Conservation (phyloP, 1,284 basidiomycete species). For the Tremellales sp. region DNA sequence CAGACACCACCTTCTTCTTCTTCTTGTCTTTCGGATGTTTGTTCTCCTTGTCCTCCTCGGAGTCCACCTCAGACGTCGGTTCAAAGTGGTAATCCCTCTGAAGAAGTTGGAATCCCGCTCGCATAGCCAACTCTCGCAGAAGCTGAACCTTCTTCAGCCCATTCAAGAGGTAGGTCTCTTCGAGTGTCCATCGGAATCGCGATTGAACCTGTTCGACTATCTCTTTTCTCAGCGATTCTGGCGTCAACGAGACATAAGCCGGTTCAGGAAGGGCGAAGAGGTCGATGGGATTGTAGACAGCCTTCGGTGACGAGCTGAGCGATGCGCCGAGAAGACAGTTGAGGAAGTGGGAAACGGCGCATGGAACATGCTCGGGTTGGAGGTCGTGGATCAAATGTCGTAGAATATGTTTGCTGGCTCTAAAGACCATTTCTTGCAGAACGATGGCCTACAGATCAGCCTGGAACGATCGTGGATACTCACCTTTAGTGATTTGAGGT, state of each 20-base stretch:
- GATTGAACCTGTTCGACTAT: constrained; percentile 49
- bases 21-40: constrained; percentile 33
- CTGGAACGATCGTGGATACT: constrained; percentile 8
- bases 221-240: constrained; percentile 48
- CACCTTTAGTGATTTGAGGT: constrained; percentile 43
- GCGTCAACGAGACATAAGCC: constrained; percentile 52
- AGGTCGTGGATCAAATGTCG: constrained; percentile 47
- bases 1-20: constrained; percentile 38
- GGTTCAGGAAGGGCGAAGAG: constrained; percentile 34
- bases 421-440: constrained; percentile 56
- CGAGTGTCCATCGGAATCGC: constrained; percentile 54
- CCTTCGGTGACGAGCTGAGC: constrained; percentile 48
- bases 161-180: constrained; percentile 43
- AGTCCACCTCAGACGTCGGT: constrained; percentile 15
- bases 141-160: constrained; percentile 50
- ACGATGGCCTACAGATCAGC: constrained; percentile 42
- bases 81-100: constrained; percentile 53
- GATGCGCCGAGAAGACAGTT: constrained; percentile 56
- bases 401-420: constrained; percentile 55
- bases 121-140: constrained; percentile 53
- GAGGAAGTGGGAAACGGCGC: constrained; percentile 55
- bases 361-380: constrained; percentile 46
- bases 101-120: constrained; percentile 55
- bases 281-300: constrained; percentile 44
- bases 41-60: constrained; percentile 29